Percentiles rank a stretch among this genome's conserved stretches.
phyloP scores from a whole-genome alignment of 148 eudicot species.

The Vaccinium darrowii region DNA sequence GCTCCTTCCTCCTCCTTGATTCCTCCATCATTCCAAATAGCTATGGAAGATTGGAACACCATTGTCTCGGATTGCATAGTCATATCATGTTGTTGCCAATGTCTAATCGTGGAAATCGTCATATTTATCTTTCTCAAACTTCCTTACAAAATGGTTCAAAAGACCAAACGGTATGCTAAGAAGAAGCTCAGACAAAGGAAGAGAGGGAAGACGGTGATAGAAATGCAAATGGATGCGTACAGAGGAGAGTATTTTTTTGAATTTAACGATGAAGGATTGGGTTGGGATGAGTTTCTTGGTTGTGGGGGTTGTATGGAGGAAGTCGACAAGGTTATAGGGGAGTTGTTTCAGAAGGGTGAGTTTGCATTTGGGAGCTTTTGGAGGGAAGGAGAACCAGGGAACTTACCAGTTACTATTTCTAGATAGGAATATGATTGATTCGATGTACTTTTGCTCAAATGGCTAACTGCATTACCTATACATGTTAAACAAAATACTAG shows the following conservation, averaged over 20 bases:
- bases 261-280: slow-evolving; percentile 13
- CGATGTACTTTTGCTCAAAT: not conserved
- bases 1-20: not conserved
- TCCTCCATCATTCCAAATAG: not conserved
- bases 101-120: slow-evolving; percentile 56
- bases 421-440: slow-evolving; percentile 29
- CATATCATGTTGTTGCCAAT: slow-evolving; percentile 86
- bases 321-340: slow-evolving; percentile 69
- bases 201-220: slow-evolving; percentile 14
- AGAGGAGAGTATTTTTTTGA: slow-evolving; percentile 13
- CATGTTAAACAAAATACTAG: too few relatives aligned
- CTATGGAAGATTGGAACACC: slow-evolving; percentile 61
- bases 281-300: slow-evolving; percentile 13
- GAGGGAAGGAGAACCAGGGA: slow-evolving; percentile 40
- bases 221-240: slow-evolving; percentile 4
- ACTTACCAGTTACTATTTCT: slow-evolving; percentile 15
- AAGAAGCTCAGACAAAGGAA: slow-evolving; percentile 38
- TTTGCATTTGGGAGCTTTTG: slow-evolving; percentile 96
- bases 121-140: slow-evolving; percentile 55
- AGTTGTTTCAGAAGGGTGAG: slow-evolving; percentile 58
- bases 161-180: slow-evolving; percentile 39
- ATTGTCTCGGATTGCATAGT: slow-evolving; percentile 69
- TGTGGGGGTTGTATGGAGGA: slow-evolving; percentile 47
- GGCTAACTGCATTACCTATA: too few relatives aligned
- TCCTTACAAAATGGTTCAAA: slow-evolving; percentile 48